A percentile compares a stretch with the other conserved stretches of the same genome.
Conservation (phyloP, 2,329 filamentous ascomycete genomes). For the Fusarium sp. region DNA sequence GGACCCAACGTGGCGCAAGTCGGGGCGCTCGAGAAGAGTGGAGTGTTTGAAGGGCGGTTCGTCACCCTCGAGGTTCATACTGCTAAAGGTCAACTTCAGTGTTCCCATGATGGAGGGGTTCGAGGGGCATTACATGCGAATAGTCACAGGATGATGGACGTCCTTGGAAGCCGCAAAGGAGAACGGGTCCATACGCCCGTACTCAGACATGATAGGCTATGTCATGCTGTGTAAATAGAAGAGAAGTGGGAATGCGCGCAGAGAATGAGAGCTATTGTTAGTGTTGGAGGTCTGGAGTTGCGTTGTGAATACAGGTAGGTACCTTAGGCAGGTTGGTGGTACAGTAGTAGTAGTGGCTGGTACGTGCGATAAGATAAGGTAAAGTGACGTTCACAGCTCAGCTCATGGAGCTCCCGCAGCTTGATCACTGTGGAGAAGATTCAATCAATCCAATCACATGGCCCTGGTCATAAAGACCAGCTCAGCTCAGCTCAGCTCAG, state of each 20-base stretch:
- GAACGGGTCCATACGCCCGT: slow-evolving; percentile 84
- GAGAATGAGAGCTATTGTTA: background rate
- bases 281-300: background rate
- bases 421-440: background rate
- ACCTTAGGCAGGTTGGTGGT: background rate
- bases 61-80: slow-evolving; percentile 59
- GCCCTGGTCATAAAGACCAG: background rate
- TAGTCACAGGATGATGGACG: slow-evolving; percentile 76
- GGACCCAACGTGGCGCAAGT: slow-evolving; percentile 87
- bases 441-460: background rate
- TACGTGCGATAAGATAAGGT: slow-evolving; percentile 23
- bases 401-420: background rate
- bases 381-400: background rate
- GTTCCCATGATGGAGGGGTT: background rate
- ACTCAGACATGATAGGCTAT: slow-evolving; percentile 50
- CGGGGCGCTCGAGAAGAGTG: slow-evolving; percentile 78
- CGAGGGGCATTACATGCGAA: slow-evolving; percentile 63
- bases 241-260: background rate
- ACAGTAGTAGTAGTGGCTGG: background rate
- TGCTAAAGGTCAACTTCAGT: slow-evolving; percentile 41
- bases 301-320: slow-evolving; percentile 1
- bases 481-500: background rate
- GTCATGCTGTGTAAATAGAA: slow-evolving; percentile 32
- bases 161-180: slow-evolving; percentile 92
- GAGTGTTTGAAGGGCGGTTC: slow-evolving; percentile 62